Conservation (phyloP, 73 alveolate genomes). For the Tetrahymena elliotti region DNA sequence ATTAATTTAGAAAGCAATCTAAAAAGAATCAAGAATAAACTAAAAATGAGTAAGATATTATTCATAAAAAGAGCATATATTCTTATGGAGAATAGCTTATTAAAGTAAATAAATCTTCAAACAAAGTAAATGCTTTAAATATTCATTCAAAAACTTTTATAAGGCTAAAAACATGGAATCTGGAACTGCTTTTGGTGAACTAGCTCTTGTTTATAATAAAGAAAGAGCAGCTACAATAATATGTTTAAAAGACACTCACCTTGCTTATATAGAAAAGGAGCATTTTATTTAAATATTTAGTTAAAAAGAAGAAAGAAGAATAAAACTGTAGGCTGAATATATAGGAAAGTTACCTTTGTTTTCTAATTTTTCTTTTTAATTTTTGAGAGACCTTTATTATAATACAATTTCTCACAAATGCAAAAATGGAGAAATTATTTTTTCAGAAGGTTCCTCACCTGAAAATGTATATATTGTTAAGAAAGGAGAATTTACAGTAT, state of each 20-base stretch:
- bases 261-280: slow-evolving; percentile 46
- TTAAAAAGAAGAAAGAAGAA: not conserved
- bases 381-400: not conserved
- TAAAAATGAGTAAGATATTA: not conserved
- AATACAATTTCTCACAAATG: not conserved
- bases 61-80: not conserved
- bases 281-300: slow-evolving; percentile 30
- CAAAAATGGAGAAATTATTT: not conserved
- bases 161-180: not conserved
- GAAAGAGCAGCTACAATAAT: slow-evolving; percentile 57
- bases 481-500: slow-evolving; percentile 11
- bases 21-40: not conserved
- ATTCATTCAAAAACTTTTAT: not conserved
- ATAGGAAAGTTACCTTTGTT: not conserved
- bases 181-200: slow-evolving; percentile 60
- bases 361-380: not conserved
- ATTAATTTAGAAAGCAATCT: too few relatives aligned
- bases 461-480: slow-evolving; percentile 11
- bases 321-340: not conserved
- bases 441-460: not conserved
- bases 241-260: slow-evolving; percentile 46
- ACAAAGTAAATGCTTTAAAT: not conserved
- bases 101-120: not conserved
- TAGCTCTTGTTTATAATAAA: slow-evolving; percentile 45
- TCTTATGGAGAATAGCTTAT: not conserved